Evolutionary conservation across 1,284 basidiomycete species (phyloP).

Genomic region (Boletus sp.): DNA sequence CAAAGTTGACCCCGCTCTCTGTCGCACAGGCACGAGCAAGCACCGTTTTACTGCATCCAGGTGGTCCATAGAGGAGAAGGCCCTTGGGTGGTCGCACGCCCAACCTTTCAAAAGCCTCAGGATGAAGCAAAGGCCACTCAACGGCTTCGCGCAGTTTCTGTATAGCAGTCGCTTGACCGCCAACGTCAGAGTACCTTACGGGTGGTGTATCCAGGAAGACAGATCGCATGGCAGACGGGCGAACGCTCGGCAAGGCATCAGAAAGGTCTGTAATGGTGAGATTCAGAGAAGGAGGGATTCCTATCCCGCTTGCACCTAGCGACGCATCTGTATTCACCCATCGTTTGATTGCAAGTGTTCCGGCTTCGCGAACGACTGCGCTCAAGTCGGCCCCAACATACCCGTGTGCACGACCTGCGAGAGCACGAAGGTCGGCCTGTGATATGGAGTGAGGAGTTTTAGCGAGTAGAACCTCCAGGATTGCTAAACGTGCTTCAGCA

Average conservation of each 20-base stretch:
- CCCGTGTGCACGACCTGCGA: constrained; percentile 87
- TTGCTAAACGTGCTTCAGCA: constrained; percentile 76
- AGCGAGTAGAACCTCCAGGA: constrained; percentile 78
- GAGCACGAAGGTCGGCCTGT: constrained; percentile 54
- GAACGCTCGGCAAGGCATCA: constrained; percentile 72
- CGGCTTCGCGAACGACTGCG: constrained; percentile 91
- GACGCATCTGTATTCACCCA: constrained; percentile 49
- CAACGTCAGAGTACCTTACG: constrained; percentile 86
- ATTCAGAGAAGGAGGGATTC: constrained; percentile 35
- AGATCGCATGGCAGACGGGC: constrained; percentile 94
- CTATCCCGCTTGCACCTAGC: constrained; percentile 3
- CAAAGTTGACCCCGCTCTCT: constrained; percentile 95
- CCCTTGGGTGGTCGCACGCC: constrained; percentile 91
- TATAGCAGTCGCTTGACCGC: constrained; percentile 79
- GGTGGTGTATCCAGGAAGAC: constrained; percentile 86
- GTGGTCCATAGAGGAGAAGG: constrained; percentile 93
- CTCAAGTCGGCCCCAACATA: constrained; percentile 97
- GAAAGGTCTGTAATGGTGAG: constrained; percentile 69
- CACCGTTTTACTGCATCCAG: constrained; percentile 96
- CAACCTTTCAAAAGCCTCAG: constrained; percentile 81
- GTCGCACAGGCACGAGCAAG: constrained; percentile 93
- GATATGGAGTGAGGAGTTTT: constrained; percentile 79
- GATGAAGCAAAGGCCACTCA: constrained; percentile 93
- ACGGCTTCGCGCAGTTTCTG: constrained; percentile 85
- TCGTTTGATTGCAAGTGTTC: constrained; percentile 87